Evolutionary conservation across 306 rosid genomes (phyloP).

Genomic region (Inga laurina): DNA sequence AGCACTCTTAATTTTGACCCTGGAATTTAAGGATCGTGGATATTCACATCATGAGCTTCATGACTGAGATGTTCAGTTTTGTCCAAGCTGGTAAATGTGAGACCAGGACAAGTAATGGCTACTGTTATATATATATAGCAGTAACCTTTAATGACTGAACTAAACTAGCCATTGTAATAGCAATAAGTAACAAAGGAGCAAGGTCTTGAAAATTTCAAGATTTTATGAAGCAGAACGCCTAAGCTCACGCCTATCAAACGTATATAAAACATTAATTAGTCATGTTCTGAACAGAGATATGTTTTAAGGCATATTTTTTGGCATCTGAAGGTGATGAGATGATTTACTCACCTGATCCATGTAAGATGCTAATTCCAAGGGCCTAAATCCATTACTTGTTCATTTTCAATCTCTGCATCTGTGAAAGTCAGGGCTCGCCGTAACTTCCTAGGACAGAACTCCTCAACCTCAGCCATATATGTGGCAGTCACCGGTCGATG

Average conservation of each 20-base stretch:
- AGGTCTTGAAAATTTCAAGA: background rate
- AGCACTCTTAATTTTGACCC: conserved; percentile 39
- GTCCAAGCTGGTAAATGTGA: background rate
- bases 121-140: background rate
- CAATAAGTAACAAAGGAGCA: background rate
- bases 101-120: background rate
- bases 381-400: conserved; percentile 36
- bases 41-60: background rate
- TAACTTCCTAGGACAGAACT: conserved; percentile 73
- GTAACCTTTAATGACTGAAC: background rate
- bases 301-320: background rate
- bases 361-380: conserved; percentile 42
- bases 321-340: background rate
- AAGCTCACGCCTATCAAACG: background rate
- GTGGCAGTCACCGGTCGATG: conserved; percentile 97
- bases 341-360: conserved; percentile 37
- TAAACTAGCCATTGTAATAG: background rate
- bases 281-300: background rate
- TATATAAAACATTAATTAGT: background rate
- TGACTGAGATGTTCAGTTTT: background rate
- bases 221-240: background rate
- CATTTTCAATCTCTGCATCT: conserved; percentile 86
- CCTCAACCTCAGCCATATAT: conserved; percentile 80
- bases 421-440: conserved; percentile 89
- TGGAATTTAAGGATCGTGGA: conserved; percentile 36